Base-by-base conservation (phyloP, 441 rosid genomes). In the Sinapis alba region DNA sequence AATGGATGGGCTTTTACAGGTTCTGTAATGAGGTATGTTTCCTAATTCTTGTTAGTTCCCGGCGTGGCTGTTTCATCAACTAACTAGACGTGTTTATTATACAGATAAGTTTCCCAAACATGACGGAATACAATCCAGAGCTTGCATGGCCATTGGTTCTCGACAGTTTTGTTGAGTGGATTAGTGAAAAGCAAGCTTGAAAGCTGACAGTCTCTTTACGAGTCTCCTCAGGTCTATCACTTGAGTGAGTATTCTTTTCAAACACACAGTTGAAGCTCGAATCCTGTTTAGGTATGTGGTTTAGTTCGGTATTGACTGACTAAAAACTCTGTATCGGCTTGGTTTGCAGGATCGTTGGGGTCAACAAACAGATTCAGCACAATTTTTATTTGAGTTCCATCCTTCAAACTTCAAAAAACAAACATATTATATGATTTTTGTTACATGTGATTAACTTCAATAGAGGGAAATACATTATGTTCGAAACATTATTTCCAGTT, bases 91-190 rank as follows among this genome's bases (percentile, higher is more conserved):
- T 50, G 19, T 65, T 36, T 36, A 0, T 60, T 72, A 4, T 38
- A 67, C 91, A 90, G 92, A 90, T 88, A 80, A 86, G 90, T 79
- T 88, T 90, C 86, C 92, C 95, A 7, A 90, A 86, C 15, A 74
- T 86, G 70, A 28, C 61, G 26, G 82, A 86, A 67, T 90, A 90
- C 47, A 84, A 90, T 81, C 90, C 92, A 20, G 82, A 80, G 72
- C 95, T 88, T n/a, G 92, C 95, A 45, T 90, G 95, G 95, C 95
- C 95, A 3, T 81, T 90, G 86, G 58, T 89, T 75, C 86, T 89
- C 74, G 92, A 89, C 89, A 89, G 86, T 75, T 89, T 89, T 80
- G 94, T 89, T 59, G 94, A 89, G 65, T 89, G 94, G 94, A 85
- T 87, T 82, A 85, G 85, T 65, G 96, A 78, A 21, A 89, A 91